A percentile compares a stretch with the other conserved stretches of the same genome.
Evolutionary conservation across 192 early-diverging fungal genomes (phyloP).

Genomic region (Coemansia sp.): DNA sequence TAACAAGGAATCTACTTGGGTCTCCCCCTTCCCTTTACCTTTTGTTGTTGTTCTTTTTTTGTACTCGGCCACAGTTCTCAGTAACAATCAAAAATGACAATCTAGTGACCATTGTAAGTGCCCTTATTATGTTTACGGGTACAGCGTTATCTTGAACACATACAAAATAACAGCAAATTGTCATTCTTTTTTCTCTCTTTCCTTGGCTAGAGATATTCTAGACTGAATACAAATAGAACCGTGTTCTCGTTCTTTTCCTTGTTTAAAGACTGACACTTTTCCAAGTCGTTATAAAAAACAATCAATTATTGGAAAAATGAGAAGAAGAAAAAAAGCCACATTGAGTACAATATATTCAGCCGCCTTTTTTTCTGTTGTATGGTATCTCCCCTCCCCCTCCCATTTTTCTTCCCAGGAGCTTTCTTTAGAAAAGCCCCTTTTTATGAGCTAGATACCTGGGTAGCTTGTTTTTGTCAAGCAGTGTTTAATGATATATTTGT

Average conservation of each 20-base stretch:
- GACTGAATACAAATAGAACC: not conserved
- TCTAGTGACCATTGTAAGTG: not conserved
- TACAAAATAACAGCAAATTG: not conserved
- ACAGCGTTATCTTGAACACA: not conserved
- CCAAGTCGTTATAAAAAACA: not conserved
- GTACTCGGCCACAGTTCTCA: slow-evolving; percentile 5
- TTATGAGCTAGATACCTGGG: not conserved
- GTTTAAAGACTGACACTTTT: not conserved
- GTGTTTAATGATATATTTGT: not conserved
- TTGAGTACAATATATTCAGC: not conserved
- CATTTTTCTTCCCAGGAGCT: not conserved
- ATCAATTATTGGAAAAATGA: not conserved
- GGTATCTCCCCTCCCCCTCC: not conserved
- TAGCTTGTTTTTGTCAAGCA: not conserved
- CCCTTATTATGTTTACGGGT: not conserved
- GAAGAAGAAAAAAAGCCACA: slow-evolving; percentile 2
- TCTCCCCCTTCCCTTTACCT: not conserved
- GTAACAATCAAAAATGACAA: not conserved
- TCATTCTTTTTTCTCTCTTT: not conserved
- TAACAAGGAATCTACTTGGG: slow-evolving; percentile 4
- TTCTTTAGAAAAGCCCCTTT: not conserved
- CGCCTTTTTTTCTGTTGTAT: not conserved
- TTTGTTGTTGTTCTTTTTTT: slow-evolving; percentile 1
- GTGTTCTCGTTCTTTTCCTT: not conserved
- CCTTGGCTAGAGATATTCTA: not conserved